phyloP scores from a whole-genome alignment of 768 basidiomycete species.

The Hydnomerulius pinastri region DNA sequence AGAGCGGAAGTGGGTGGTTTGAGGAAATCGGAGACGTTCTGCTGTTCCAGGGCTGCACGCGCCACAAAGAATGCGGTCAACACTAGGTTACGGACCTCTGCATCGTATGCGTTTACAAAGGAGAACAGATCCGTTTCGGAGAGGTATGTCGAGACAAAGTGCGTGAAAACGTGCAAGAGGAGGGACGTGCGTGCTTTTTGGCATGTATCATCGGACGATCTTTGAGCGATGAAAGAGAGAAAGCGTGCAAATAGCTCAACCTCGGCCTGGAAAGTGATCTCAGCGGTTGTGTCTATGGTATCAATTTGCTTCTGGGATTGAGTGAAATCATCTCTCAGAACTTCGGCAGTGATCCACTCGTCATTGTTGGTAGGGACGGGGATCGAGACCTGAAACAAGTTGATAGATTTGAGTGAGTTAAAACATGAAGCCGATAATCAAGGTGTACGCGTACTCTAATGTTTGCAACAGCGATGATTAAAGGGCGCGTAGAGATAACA shows the following conservation, averaged over 20 bases:
- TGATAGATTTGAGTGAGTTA: conserved; percentile 2
- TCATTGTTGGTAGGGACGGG: conserved; percentile 80
- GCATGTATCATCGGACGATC: conserved; percentile 56
- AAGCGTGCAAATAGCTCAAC: conserved; percentile 84
- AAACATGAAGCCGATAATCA: conserved; percentile 4
- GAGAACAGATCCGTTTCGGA: conserved; percentile 76
- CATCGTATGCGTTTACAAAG: conserved; percentile 71
- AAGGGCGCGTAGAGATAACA: conserved; percentile 37
- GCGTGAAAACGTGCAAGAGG: conserved; percentile 71
- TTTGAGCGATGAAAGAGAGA: conserved; percentile 71
- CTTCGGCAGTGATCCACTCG: conserved; percentile 92
- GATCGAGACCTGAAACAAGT: conserved; percentile 65
- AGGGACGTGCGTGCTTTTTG: conserved; percentile 58
- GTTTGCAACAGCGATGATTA: conserved; percentile 33
- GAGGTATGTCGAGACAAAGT: conserved; percentile 80
- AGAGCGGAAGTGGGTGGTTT: conserved; percentile 66
- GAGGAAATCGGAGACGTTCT: conserved; percentile 56
- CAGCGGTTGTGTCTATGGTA: conserved; percentile 51
- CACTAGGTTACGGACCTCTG: conserved; percentile 74
- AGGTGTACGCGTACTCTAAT: conserved; percentile 35
- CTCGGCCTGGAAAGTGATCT: conserved; percentile 61
- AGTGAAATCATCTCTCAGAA: conserved; percentile 86
- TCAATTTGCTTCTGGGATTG: conserved; percentile 62
- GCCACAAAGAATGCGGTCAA: conserved; percentile 80
- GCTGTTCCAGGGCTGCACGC: conserved; percentile 64